Evolutionary conservation across 495 filamentous ascomycete genomes (phyloP).

Genomic region (Podospora pseudoanserina): DNA sequence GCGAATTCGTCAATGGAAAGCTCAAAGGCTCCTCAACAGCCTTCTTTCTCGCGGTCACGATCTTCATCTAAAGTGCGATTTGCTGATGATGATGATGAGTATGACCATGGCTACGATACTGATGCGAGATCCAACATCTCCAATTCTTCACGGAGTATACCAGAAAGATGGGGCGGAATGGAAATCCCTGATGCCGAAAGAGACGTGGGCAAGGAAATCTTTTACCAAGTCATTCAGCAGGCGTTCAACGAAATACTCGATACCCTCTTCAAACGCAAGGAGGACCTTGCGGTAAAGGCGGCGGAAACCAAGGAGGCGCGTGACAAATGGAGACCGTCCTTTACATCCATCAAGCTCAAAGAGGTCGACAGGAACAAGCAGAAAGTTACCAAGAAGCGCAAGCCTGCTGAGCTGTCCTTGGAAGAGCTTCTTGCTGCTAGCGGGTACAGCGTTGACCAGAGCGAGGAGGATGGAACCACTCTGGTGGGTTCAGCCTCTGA

Average conservation of each 20-base stretch:
- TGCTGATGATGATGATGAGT: constrained; percentile 69
- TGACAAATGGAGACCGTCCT: constrained; percentile 47
- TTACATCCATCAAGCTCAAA: constrained; percentile 48
- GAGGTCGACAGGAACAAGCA: constrained; percentile 30
- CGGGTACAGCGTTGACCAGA: constrained; percentile 46
- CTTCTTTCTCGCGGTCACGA: constrained; percentile 63
- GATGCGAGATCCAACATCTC: constrained; percentile 75
- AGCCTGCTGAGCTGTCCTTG: constrained; percentile 37
- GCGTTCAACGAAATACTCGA: constrained; percentile 91
- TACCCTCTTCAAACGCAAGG: constrained; percentile 73
- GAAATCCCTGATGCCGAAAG: constrained; percentile 76
- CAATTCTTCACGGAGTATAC: constrained; percentile 74
- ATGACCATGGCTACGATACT: constrained; percentile 19
- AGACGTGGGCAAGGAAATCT: constrained; percentile 80
- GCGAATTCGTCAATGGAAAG: constrained; percentile 39
- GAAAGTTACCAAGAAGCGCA: constrained; percentile 5
- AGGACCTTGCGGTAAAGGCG: constrained; percentile 70
- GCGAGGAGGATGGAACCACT: neutral
- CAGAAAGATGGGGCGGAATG: constrained; percentile 79
- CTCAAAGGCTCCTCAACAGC: constrained; percentile 40
- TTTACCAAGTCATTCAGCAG: constrained; percentile 86
- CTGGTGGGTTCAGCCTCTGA: constrained; percentile 1
- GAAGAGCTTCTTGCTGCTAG: constrained; percentile 47
- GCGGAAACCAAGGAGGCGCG: constrained; percentile 61
- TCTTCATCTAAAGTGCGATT: constrained; percentile 85